Base-by-base conservation (phyloP, 2,329 filamentous ascomycete genomes). In the Rosellinia necatrix region DNA sequence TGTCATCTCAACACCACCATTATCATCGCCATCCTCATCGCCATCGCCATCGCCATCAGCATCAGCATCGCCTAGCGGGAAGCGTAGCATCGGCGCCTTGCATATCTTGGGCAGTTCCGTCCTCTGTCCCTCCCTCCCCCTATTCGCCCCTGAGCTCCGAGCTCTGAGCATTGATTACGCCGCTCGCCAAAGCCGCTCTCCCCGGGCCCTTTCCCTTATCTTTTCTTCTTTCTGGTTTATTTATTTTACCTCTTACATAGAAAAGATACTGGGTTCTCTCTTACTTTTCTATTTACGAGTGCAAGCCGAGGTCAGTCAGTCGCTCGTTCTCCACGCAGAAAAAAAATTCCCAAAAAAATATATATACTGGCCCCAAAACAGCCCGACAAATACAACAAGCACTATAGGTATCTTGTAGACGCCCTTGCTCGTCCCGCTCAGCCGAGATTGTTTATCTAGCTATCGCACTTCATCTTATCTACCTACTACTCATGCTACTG, bases 281-380 rank as follows among this genome's bases (percentile, higher is more conserved):
- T 60, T 30, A n/a, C 34, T 13, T 34, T 53, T 38, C 38, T 21
- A 10, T 29, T 37, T 38, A 40, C 47, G 34, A 56, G 42, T 38
- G 15, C 52, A 46, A 48, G 35, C 53, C n/a, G 47, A 60, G 41
- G 41, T 44, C 22, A 52, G 41, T 44, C 22, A 52, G 51, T 60
- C 52, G 40, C 43, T 59, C 38, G 40, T 58, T 56, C 44, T 49
- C 41, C 29, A 17, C 22, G 8, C 29, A 38, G 25, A n/a, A 21
- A 34, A 32, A 24, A 29, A 46, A 41, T n/a, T n/a, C n/a, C n/a
- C n/a, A 21, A 24, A 21, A 35, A 41, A 24, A 29, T 22, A 37
- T 22, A 47, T 25, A 34, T 9, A 19, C 2, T 22, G 13, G 15
- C 34, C 35, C 32, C 34, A 42, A 12, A 50, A 41, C 22, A 42